Evolutionary conservation across 202 grass and related monocot species (phyloP), one percentile per base, ranked within the genome.

Genomic region (Setaria viridis): DNA sequence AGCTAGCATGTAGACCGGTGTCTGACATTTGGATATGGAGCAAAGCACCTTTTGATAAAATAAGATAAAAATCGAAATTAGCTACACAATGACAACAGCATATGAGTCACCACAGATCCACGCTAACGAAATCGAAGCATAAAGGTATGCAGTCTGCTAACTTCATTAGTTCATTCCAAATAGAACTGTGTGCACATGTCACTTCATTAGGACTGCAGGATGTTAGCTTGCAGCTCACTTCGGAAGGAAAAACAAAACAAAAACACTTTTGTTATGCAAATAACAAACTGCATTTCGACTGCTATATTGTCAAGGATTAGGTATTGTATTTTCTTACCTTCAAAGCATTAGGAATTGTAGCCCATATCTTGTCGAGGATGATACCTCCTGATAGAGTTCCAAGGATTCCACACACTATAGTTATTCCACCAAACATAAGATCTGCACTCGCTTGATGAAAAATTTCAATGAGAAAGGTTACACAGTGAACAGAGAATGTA

Each of bases 371-470:
- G 80, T 99, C 97, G 85, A 96, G 91, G 67, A 94, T 58, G 70
- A 96, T 77, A 58, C 97, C 97, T 81, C 94, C 97, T 72, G 87
- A 90, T 80, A 99, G 84, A 67, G 97, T 99, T 90, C 97, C 97
- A 86, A 94, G 50, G 54, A 99, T 93, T 87, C 97, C 97, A 85
- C 97, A 99, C 14, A 99, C 85, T 88, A 99, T 25, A 25, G 25
- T 99, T 89, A 99, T 90, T 69, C 94, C 94, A 30, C 94, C 97
- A 88, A 99, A 99, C 93, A 96, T 94, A 64, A 94, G 48, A 87
- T 99, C 97, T 60, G 97, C 97, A 87, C 87, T 96, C n/a, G 82
- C 85, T 92, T 99, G 92, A 76, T 67, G 89, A 46, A 65, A 45
- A 89, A 83, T 47, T 86, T 80, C n/a, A 55, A 87, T 29, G 15